Percentiles rank a stretch among this genome's conserved stretches.
Conservation (phyloP, 345 rosid genomes). For the Syzygium aqueum region DNA sequence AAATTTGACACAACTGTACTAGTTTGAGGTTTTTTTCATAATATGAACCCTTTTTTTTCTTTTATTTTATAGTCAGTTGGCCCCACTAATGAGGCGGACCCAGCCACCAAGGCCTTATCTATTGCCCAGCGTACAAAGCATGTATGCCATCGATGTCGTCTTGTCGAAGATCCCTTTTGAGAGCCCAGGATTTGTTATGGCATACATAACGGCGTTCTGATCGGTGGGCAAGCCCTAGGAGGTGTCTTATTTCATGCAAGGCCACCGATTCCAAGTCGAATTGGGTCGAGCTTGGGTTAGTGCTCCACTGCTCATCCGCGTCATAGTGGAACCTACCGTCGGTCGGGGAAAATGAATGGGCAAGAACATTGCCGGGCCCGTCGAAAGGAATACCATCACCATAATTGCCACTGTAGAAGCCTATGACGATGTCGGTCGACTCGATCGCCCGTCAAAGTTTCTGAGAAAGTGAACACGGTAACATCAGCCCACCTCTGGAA, state of each 20-base stretch:
- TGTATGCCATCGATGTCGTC: constrained; percentile 1
- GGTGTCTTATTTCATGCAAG: constrained; percentile 3
- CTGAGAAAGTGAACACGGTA: constrained; percentile 7
- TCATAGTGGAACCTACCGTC: neutral
- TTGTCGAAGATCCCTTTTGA: neutral
- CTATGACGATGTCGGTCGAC: neutral
- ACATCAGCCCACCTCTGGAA: constrained; percentile 15
- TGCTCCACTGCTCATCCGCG: constrained; percentile 3
- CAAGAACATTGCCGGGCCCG: neutral
- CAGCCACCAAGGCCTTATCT: neutral
- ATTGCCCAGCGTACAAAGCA: neutral
- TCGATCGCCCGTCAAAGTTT: neutral
- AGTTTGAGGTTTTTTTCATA: too few species aligned
- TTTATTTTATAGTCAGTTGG: too few species aligned
- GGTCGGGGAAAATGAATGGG: neutral
- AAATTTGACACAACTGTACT: too few species aligned
- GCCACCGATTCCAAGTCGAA: neutral
- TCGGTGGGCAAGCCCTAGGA: neutral
- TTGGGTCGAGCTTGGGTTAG: neutral
- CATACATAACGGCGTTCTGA: neutral
- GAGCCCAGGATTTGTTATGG: neutral
- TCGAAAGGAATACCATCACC: neutral
- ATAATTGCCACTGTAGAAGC: neutral
- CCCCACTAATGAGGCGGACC: too few species aligned
- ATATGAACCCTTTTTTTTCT: too few species aligned